phyloP scores from a whole-genome alignment of 75 land plant genomes.

The Pinus albicaulis region DNA sequence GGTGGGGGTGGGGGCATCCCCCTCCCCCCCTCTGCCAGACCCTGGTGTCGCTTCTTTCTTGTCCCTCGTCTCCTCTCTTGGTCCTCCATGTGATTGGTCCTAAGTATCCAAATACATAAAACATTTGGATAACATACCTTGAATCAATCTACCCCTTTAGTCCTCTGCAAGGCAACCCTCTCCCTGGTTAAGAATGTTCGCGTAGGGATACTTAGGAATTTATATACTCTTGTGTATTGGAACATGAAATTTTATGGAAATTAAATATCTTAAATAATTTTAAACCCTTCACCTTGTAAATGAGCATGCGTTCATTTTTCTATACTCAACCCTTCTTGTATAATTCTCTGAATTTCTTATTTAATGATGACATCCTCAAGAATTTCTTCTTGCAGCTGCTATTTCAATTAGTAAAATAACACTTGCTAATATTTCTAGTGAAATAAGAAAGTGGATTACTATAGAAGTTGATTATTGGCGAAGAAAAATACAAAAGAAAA shows the following conservation, averaged over 20 bases:
- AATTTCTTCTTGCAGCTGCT: slow-evolving; percentile 31
- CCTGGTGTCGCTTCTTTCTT: no score
- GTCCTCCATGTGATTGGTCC: no score
- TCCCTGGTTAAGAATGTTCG: no score
- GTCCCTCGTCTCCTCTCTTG: no score
- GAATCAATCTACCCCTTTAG: no score
- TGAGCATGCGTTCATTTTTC: neutral
- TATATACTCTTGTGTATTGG: neutral
- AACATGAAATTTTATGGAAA: neutral
- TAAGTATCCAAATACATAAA: no score
- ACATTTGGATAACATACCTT: no score
- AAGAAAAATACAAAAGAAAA: slow-evolving; percentile 14
- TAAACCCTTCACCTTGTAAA: neutral
- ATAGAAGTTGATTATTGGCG: slow-evolving; percentile 25
- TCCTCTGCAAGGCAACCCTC: no score
- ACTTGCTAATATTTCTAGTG: slow-evolving; percentile 37
- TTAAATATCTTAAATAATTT: neutral
- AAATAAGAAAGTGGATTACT: slow-evolving; percentile 34
- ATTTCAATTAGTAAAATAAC: slow-evolving; percentile 33
- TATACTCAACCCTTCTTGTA: neutral
- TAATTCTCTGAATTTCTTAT: neutral
- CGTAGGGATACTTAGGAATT: no score
- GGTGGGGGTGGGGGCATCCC: no score
- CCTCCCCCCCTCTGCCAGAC: no score
- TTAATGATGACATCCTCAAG: slow-evolving; percentile 10